Evolutionary conservation across 495 filamentous ascomycete species (phyloP).

Genomic region (Talaromyces ruber): DNA sequence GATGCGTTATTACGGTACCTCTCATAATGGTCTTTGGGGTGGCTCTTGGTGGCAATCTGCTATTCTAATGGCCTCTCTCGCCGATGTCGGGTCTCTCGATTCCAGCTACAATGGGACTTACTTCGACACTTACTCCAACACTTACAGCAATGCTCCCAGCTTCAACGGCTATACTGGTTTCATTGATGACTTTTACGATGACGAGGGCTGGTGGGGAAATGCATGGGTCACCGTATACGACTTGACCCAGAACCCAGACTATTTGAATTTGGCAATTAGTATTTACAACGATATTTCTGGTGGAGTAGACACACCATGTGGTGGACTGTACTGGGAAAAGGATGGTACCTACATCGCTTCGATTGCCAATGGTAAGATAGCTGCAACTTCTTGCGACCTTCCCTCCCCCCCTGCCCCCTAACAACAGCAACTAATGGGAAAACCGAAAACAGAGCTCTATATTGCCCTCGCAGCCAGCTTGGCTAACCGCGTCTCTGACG

Average conservation of each 20-base stretch:
- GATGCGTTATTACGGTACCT: too few relatives aligned
- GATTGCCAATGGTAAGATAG: conserved; percentile 6
- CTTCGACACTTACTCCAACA: too few relatives aligned
- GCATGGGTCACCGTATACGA: conserved; percentile 50
- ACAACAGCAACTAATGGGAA: too few relatives aligned
- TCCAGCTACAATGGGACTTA: too few relatives aligned
- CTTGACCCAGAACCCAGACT: conserved; percentile 34
- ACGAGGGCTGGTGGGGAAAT: conserved; percentile 60
- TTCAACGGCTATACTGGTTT: too few relatives aligned
- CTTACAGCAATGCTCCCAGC: too few relatives aligned
- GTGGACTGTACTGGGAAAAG: conserved; percentile 63
- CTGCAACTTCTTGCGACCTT: too few relatives aligned
- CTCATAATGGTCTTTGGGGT: too few relatives aligned
- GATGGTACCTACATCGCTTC: conserved; percentile 46
- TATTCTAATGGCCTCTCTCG: too few relatives aligned
- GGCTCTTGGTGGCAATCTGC: too few relatives aligned
- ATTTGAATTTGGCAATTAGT: conserved; percentile 38
- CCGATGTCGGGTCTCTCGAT: too few relatives aligned
- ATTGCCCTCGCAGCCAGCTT: conserved; percentile 16
- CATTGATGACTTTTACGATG: conserved; percentile 59
- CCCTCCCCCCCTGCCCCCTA: too few relatives aligned
- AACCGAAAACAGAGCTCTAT: conserved; percentile 2
- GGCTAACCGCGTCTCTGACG: conserved; percentile 33
- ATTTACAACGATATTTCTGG: conserved; percentile 51
- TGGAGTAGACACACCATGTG: conserved; percentile 42